A percentile compares a stretch with the other conserved stretches of the same genome.
phyloP scores from a whole-genome alignment of 495 filamentous ascomycete genomes.

The Penicillium simplicissimum region DNA sequence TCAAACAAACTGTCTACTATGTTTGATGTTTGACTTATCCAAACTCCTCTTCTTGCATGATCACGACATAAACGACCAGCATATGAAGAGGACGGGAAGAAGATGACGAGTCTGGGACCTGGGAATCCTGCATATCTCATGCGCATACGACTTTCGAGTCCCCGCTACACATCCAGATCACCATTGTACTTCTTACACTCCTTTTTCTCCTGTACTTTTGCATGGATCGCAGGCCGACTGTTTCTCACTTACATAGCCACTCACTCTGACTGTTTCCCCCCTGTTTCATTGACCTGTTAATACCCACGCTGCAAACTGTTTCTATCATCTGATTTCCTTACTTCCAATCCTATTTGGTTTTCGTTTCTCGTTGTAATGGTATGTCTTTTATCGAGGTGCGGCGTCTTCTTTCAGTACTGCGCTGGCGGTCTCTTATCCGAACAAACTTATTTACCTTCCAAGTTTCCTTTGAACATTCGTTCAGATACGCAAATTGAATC shows the following conservation, averaged over 20 bases:
- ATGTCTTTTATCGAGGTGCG: not conserved
- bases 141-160: constrained; percentile 1
- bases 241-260: constrained; percentile 27
- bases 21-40: not conserved
- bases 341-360: not conserved
- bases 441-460: too few relatives aligned
- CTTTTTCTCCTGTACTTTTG: constrained; percentile 13
- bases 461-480: too few relatives aligned
- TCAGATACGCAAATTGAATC: too few relatives aligned
- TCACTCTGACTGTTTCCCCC: constrained; percentile 14
- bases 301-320: constrained; percentile 29
- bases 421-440: not conserved
- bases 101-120: not conserved
- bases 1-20: not conserved
- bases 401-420: not conserved
- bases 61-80: constrained; percentile 17
- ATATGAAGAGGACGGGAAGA: constrained; percentile 11
- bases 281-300: constrained; percentile 21
- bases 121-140: not conserved
- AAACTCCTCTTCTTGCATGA: constrained; percentile 12
- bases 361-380: not conserved
- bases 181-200: constrained; percentile 10
- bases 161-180: not conserved
- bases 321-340: constrained; percentile 13
- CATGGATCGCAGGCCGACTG: constrained; percentile 37